Base-by-base conservation (phyloP, 2,329 filamentous ascomycete species). In the Fusarium torreyae region DNA sequence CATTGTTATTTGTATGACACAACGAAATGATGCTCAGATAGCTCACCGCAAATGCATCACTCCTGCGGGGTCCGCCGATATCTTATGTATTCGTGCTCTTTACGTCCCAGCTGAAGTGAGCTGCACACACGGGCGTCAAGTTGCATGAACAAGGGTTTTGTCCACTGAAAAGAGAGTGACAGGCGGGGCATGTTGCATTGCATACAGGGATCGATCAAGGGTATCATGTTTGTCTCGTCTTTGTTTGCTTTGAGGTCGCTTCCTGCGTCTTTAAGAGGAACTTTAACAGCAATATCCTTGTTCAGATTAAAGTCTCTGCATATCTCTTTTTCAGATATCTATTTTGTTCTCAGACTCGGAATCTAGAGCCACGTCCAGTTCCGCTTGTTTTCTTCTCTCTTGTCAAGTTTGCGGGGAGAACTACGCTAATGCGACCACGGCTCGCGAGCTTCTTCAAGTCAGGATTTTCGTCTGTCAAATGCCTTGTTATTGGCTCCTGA, bases 361-460 rank as follows among this genome's bases (percentile, higher is more conserved):
- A 36, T 36, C 17, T 7, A 17, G 7, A 6, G 14, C 17, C 17
- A 17, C 17, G 14, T 17, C 3, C 34, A 17, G 15, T 17, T 17
- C 14, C 6, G 15, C 36, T 3, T 17, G 13, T 10, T 51, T 15
- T 45, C 33, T 28, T 34, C 11, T 48, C 39, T n/a, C 20, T 13
- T 34, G 17, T 4, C 11, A 33, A 18, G 26, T 18, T 13, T 26
- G 24, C 36, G 22, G 63, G 44, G 64, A 49, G n/a, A 63, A 68
- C 63, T 57, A 42, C 64, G 51, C 64, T 63, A 67, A 68, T 40
- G 58, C 42, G 31, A 14, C 34, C 56, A 62, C 14, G 42, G 42
- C 14, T 20, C 18, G 5, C 6, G 8, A 24, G n/a, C 13, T 13
- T 38, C 20, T 56, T 34, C 17, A 17, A 36, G 13, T 11, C 39